phyloP scores from a whole-genome alignment of 2,329 filamentous ascomycete species.

The Harringtonia aguacate region DNA sequence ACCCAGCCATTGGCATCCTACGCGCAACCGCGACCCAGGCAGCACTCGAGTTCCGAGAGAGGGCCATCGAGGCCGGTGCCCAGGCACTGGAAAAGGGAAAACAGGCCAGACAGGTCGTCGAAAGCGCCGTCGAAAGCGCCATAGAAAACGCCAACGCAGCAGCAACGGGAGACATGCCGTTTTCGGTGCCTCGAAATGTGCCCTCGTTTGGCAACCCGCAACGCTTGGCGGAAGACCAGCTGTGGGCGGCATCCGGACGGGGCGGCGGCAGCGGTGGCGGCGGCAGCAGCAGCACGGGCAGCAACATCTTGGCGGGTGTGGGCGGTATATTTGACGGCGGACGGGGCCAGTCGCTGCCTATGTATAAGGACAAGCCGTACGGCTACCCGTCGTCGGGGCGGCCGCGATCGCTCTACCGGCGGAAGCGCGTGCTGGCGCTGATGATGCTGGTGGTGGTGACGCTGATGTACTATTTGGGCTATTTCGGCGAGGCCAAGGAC shows the following conservation, averaged over 20 bases:
- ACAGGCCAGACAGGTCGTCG: slow-evolving; percentile 20
- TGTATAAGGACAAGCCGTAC: slow-evolving; percentile 99
- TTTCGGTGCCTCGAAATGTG: slow-evolving; percentile 58
- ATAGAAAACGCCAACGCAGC: slow-evolving; percentile 5
- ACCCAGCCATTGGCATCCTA: slow-evolving; percentile 31
- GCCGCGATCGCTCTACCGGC: slow-evolving; percentile 48
- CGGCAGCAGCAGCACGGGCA: slow-evolving; percentile 11
- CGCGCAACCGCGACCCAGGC: slow-evolving; percentile 35
- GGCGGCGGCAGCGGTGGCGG: slow-evolving; percentile 9
- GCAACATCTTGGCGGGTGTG: slow-evolving; percentile 50
- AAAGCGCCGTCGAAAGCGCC: slow-evolving; percentile 10
- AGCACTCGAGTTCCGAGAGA: slow-evolving; percentile 31
- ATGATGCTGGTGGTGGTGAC: slow-evolving; percentile 42
- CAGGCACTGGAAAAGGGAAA: slow-evolving; percentile 33
- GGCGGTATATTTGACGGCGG: slow-evolving; percentile 52
- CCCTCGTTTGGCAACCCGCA: slow-evolving; percentile 57
- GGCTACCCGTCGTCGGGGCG: slow-evolving; percentile 51
- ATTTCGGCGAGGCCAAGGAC: slow-evolving; percentile 34
- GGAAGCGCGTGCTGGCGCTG: slow-evolving; percentile 48
- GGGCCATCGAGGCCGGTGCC: slow-evolving; percentile 36
- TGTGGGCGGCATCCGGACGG: slow-evolving; percentile 44
- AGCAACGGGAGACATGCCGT: slow-evolving; percentile 42
- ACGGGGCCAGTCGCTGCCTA: slow-evolving; percentile 52
- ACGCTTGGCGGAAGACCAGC: slow-evolving; percentile 52
- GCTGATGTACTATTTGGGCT: slow-evolving; percentile 61